phyloP scores from a whole-genome alignment of 495 filamentous ascomycete species.

The Xylaria nigripes region DNA sequence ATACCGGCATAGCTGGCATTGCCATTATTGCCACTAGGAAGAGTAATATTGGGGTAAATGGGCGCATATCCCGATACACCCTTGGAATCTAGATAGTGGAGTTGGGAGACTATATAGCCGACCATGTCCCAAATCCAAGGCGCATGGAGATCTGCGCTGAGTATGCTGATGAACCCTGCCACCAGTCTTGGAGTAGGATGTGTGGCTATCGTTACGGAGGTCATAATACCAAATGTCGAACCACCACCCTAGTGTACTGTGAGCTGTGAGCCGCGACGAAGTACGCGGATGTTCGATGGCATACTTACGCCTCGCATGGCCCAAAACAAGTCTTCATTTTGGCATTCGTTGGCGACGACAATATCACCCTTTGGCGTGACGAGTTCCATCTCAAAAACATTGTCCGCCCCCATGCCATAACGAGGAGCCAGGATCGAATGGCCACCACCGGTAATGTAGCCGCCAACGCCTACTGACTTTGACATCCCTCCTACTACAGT shows the following conservation, averaged over 20 bases:
- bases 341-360: constrained; percentile 45
- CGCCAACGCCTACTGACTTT: constrained; percentile 35
- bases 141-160: constrained; percentile 6
- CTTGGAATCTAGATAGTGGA: constrained; percentile 27
- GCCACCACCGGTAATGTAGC: constrained; percentile 54
- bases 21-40: constrained; percentile 12
- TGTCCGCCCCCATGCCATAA: constrained; percentile 56
- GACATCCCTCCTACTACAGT: constrained; percentile 30
- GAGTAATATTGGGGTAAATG: constrained; percentile 25
- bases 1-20: constrained; percentile 27
- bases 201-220: constrained; percentile 43
- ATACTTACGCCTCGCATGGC: constrained; percentile 50
- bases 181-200: constrained; percentile 27
- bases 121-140: constrained; percentile 22
- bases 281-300: neutral
- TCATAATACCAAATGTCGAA: constrained; percentile 57
- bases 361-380: constrained; percentile 48
- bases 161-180: constrained; percentile 13
- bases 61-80: constrained; percentile 35
- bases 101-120: constrained; percentile 32
- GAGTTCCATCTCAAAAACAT: constrained; percentile 54
- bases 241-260: constrained; percentile 43
- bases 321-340: constrained; percentile 58
- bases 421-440: constrained; percentile 46
- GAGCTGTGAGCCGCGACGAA: neutral